These are phyloP conservation scores for Rosa chinensis DNA, from an alignment of 306 rosid genomes.

Conservation along the genomic window DNA sequence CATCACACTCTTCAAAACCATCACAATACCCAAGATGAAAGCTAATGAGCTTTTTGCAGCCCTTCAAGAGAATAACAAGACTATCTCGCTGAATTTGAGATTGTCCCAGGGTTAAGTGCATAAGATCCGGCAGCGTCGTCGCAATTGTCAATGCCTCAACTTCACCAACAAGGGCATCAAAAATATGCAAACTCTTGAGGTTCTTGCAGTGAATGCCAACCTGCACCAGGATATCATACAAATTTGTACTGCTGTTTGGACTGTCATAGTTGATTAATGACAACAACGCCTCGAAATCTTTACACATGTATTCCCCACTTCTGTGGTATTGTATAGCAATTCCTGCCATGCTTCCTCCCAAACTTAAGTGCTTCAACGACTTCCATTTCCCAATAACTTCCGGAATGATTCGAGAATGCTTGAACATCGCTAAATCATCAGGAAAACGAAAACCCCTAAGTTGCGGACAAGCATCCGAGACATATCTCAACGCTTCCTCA, in stretches of 20 bases:
- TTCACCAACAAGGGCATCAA: neutral
- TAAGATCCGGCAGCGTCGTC: neutral
- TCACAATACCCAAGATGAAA: neutral
- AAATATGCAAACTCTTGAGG: neutral
- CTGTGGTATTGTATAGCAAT: neutral
- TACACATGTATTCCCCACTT: neutral
- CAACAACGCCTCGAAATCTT: neutral
- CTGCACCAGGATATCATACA: neutral
- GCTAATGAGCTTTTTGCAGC: neutral
- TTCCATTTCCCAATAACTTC: neutral
- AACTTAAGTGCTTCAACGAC: neutral
- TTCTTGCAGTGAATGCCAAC: neutral
- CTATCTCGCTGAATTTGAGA: neutral
- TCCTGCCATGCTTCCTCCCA: neutral
- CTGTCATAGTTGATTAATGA: neutral
- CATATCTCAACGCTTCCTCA: neutral
- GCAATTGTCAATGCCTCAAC: neutral
- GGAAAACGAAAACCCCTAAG: neutral
- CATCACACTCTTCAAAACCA: too few species aligned
- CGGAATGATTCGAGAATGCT: neutral
- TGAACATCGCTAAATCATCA: neutral
- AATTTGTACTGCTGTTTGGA: neutral
- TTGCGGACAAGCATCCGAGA: neutral
- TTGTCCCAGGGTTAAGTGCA: neutral
- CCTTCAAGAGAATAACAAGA: neutral